Base-by-base conservation (phyloP, 225 moss, liverwort and hornwort species). In the Asterella californica region DNA sequence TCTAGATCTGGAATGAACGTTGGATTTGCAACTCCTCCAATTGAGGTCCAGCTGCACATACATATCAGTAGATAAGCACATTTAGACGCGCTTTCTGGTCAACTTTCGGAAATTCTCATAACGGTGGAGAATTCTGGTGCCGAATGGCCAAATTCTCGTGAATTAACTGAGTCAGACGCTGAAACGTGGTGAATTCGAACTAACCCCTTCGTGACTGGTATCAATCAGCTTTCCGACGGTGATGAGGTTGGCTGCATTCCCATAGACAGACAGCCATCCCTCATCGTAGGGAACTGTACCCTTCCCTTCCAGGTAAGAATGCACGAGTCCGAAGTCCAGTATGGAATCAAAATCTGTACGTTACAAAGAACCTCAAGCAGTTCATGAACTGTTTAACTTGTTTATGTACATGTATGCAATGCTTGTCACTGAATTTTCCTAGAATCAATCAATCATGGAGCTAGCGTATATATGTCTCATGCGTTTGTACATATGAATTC, bases 141-240 rank as follows among this genome's bases (percentile, higher is more conserved):
- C 14, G 67, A 10, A 29, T 34, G 9, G n/a, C 36, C 2, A 34
- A 34, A 10, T 67, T 9, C 62, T 62, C 4, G 7, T 42, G 4
- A 42, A 3, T 42, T 42, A 42, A 3, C 7, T 42, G 57, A 57
- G 57, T 57, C 17, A 17, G 30, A 67, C 12, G 12, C 36, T 29
- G 5, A 33, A 37, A 2, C n/a, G 36, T 67, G 15, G 34, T 29
- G 10, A 17, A 19, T 33, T 34, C 21, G 10, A 50, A 49, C 72
- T 50, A 49, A 72, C 48, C 21, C 11, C 1, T 42, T 29, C 29
- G 29, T 15, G 19, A 19, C 22, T 70, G 3, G 34, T 4, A 42
- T 72, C 25, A 48, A 34, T 48, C 57, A 76, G 78, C 65, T 78
- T 3, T 78, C 78, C 5, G 78, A 78, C 27, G 78, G 78, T 50